phyloP scores from a whole-genome alignment of 2,329 filamentous ascomycete genomes.

The Cercospora sojina region DNA sequence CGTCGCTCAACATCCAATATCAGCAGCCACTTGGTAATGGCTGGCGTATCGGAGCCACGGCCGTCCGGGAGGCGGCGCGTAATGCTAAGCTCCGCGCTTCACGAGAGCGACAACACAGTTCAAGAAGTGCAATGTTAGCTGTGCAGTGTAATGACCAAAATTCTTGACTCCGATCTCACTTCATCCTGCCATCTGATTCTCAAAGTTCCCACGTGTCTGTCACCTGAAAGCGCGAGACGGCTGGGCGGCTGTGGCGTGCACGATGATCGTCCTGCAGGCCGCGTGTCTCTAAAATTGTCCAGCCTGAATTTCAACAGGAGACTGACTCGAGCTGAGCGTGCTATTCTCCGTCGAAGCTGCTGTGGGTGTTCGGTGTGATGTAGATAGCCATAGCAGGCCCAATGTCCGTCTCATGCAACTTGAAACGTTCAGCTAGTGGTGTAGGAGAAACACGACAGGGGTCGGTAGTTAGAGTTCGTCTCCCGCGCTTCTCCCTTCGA shows the following conservation, averaged over 20 bases:
- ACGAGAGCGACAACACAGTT: neutral
- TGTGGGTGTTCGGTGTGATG: neutral
- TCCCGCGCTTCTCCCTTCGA: slow-evolving; percentile 6
- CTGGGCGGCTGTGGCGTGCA: neutral
- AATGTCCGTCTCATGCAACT: neutral
- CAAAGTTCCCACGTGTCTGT: neutral
- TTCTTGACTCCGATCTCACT: neutral
- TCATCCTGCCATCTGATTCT: neutral
- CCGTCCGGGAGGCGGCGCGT: slow-evolving; percentile 16
- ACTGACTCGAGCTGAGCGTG: neutral
- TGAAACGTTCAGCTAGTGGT: neutral
- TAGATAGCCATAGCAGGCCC: neutral
- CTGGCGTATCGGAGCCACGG: slow-evolving; percentile 18
- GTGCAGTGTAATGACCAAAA: neutral
- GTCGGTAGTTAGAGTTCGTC: neutral
- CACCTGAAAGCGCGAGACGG: neutral
- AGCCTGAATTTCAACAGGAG: neutral
- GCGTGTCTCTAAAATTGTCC: slow-evolving; percentile 1
- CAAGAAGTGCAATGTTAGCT: neutral
- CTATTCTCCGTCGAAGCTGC: neutral
- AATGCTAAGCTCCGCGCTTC: slow-evolving; percentile 19
- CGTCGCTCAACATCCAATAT: slow-evolving; percentile 5
- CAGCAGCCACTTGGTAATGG: neutral
- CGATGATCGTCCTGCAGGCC: neutral
- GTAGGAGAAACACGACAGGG: neutral